Evolutionary conservation across 306 rosid species (phyloP).

Genomic region (Dryas drummondii): DNA sequence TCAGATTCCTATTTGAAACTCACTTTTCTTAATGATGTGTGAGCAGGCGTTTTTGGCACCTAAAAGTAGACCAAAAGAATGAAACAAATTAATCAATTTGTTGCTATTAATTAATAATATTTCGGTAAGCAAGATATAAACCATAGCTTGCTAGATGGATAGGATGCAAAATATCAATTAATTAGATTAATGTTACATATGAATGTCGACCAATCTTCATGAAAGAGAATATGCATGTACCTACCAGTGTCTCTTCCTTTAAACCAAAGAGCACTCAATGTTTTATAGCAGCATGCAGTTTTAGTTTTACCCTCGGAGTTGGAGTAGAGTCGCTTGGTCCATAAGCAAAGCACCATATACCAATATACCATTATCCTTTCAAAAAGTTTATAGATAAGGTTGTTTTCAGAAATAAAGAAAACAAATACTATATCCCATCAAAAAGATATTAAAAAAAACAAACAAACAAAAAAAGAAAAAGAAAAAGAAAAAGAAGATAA

Average conservation of each 20-base stretch:
- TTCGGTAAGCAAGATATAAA: background rate
- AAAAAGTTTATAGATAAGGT: background rate
- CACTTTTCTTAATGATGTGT: too few species aligned
- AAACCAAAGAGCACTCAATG: background rate
- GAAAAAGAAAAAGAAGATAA: too few species aligned
- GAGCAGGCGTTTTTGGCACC: background rate
- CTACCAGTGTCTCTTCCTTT: background rate
- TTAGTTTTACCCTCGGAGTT: background rate
- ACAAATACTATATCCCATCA: background rate
- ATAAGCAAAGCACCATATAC: conserved; percentile 40
- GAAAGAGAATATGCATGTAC: background rate
- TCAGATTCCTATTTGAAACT: background rate
- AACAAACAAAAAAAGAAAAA: too few species aligned
- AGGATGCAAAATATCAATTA: background rate
- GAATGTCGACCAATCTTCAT: too few species aligned
- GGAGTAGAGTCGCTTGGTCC: conserved; percentile 35
- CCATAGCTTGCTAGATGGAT: background rate
- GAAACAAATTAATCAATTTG: background rate
- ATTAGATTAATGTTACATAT: too few species aligned
- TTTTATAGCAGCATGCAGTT: background rate
- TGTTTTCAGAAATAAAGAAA: conserved; percentile 5
- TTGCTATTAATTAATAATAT: background rate
- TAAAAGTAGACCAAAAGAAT: background rate
- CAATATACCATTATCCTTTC: conserved; percentile 1
- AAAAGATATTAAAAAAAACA: background rate